phyloP scores from a whole-genome alignment of 805 yeast species.

The Millerozyma miso region DNA sequence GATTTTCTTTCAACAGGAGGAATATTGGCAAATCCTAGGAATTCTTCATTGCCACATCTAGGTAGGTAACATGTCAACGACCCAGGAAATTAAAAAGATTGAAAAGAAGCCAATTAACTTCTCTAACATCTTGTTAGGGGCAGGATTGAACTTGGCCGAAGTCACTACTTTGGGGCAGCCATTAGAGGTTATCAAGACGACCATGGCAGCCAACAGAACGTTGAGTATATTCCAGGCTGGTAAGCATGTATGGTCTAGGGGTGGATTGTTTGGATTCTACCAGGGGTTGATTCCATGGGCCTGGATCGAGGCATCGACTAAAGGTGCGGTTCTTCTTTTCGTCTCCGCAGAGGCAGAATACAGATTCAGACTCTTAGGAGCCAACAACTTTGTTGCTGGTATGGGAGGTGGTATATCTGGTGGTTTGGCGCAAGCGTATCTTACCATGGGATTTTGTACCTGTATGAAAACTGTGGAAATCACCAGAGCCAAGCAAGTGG shows the following conservation, averaged over 20 bases:
- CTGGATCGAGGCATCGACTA: constrained; percentile 98
- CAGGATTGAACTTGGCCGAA: constrained; percentile 87
- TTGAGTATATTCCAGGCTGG: constrained; percentile 65
- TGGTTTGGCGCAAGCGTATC: constrained; percentile 94
- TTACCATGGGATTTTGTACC: constrained; percentile 97
- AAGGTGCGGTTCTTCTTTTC: constrained; percentile 92
- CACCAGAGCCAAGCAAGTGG: constrained; percentile 76
- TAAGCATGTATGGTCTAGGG: constrained; percentile 83
- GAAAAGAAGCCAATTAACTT: constrained; percentile 84
- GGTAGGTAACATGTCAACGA: background rate
- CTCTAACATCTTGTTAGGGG: constrained; percentile 88
- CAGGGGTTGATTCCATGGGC: constrained; percentile 99
- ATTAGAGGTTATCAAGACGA: constrained; percentile 90
- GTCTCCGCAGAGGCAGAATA: constrained; percentile 92
- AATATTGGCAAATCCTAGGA: too few relatives aligned
- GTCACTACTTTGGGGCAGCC: constrained; percentile 97
- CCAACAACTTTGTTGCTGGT: constrained; percentile 72
- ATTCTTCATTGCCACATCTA: too few relatives aligned
- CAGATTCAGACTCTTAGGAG: constrained; percentile 57
- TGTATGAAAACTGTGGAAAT: constrained; percentile 99
- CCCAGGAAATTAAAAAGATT: constrained; percentile 22
- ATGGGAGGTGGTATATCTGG: constrained; percentile 95
- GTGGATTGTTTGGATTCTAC: constrained; percentile 88
- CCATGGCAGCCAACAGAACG: constrained; percentile 95
- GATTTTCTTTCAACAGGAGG: too few relatives aligned